phyloP scores from a whole-genome alignment of 106 monocot genomes.

The Acorus gramineus region DNA sequence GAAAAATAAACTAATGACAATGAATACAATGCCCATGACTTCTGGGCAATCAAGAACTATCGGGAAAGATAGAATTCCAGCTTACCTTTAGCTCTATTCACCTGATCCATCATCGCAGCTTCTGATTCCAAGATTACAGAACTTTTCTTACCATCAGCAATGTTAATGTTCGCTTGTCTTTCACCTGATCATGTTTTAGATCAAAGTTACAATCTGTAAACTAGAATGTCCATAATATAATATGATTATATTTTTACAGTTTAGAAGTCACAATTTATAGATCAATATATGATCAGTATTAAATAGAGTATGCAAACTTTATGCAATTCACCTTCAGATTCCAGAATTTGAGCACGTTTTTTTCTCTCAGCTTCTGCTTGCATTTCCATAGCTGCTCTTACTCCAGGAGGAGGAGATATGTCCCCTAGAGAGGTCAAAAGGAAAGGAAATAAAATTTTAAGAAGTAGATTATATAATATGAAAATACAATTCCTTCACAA shows the following conservation, averaged over 20 bases:
- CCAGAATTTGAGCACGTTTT: conserved; percentile 95
- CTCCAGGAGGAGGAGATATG: conserved; percentile 86
- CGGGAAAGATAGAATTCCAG: not conserved
- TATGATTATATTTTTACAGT: too few species aligned
- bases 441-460: not conserved
- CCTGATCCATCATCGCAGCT: conserved; percentile 61
- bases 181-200: conserved; percentile 54
- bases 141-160: conserved; percentile 67
- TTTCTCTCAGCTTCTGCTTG: conserved; percentile 97
- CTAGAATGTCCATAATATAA: too few species aligned
- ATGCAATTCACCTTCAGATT: conserved; percentile 74
- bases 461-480: not conserved
- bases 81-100: conserved; percentile 53
- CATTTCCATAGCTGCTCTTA: conserved; percentile 97
- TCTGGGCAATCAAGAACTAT: not conserved
- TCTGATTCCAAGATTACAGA: conserved; percentile 65
- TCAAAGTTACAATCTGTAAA: too few species aligned
- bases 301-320: too few species aligned
- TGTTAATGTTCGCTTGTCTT: conserved; percentile 75
- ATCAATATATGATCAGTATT: too few species aligned
- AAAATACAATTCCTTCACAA: not conserved
- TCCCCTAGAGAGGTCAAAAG: conserved; percentile 39
- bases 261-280: too few species aligned
- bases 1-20: not conserved
- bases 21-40: not conserved